Percentiles rank a stretch among this genome's conserved stretches.
Evolutionary conservation across 306 rosid species (phyloP).

Genomic region (Mucuna pruriens): DNA sequence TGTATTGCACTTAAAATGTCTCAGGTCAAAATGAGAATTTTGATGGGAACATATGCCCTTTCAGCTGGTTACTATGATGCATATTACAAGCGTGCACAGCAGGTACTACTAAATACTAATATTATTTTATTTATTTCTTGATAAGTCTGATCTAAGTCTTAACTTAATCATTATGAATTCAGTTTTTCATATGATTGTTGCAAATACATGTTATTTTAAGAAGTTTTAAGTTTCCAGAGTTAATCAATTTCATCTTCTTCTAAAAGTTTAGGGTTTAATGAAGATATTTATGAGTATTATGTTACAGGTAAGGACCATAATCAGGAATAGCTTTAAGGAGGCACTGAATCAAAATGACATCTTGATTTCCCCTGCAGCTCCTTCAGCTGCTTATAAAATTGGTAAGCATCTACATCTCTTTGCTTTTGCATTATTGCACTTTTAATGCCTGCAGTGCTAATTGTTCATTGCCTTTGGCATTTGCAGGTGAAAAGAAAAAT

Average conservation of each 20-base stretch:
- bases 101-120: conserved; percentile 58
- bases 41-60: conserved; percentile 94
- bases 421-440: conserved; percentile 7
- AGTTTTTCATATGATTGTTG: conserved; percentile 9
- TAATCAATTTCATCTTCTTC: conserved; percentile 23
- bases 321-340: conserved; percentile 82
- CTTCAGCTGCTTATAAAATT: conserved; percentile 91
- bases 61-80: conserved; percentile 99
- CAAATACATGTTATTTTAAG: conserved; percentile 28
- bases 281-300: conserved; percentile 39
- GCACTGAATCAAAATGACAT: conserved; percentile 85
- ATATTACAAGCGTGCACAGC: conserved; percentile 97
- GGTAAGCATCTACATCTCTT: conserved; percentile 54
- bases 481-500: conserved; percentile 87
- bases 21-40: conserved; percentile 98
- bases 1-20: conserved; percentile 20
- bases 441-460: conserved; percentile 3
- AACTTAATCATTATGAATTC: conserved; percentile 29
- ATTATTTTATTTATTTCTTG: conserved; percentile 20
- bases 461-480: conserved; percentile 36
- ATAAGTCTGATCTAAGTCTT: conserved; percentile 11
- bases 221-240: background rate
- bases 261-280: conserved; percentile 27
- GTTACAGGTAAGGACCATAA: conserved; percentile 90
- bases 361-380: conserved; percentile 95